These are phyloP conservation scores for Coprinopsis cinerea DNA, from an alignment of 768 basidiomycete species.

Conservation along the genomic window DNA sequence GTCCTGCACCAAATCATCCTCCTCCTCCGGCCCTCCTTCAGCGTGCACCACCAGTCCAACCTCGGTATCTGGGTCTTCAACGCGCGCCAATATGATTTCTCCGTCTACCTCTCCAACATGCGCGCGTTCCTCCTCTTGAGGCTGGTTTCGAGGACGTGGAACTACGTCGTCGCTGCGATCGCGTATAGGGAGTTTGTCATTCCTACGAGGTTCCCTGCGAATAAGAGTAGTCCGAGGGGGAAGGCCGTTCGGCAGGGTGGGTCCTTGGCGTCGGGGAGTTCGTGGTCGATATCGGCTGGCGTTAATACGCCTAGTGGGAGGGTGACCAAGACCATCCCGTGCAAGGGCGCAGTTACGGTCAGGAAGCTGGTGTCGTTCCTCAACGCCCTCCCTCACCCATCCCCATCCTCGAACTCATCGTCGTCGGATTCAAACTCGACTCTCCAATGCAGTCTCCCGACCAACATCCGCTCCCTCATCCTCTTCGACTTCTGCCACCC, in stretches of 20 bases:
- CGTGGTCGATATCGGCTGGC: neutral
- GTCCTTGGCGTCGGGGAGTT: neutral
- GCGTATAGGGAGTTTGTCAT: constrained; percentile 4
- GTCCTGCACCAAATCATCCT: constrained; percentile 2
- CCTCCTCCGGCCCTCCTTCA: constrained; percentile 2
- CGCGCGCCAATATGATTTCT: constrained; percentile 2
- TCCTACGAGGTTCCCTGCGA: constrained; percentile 4
- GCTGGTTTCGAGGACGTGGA: constrained; percentile 8
- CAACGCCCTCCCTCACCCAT: neutral
- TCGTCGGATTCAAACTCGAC: neutral
- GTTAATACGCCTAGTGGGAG: neutral
- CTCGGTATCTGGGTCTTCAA: constrained; percentile 1
- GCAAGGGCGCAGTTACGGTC: neutral
- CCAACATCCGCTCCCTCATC: constrained; percentile 1
- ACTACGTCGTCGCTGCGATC: neutral
- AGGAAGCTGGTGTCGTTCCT: neutral
- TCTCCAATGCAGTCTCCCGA: neutral
- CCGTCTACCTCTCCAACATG: constrained; percentile 4
- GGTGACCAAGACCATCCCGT: neutral
- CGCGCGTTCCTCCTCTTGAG: neutral
- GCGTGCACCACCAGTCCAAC: neutral
- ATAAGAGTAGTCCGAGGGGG: neutral
- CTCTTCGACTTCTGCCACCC: constrained; percentile 10
- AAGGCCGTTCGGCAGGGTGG: neutral
- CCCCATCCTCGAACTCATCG: neutral